Conservation (phyloP, 2,329 filamentous ascomycete genomes). For the Colletotrichum liriopes region DNA sequence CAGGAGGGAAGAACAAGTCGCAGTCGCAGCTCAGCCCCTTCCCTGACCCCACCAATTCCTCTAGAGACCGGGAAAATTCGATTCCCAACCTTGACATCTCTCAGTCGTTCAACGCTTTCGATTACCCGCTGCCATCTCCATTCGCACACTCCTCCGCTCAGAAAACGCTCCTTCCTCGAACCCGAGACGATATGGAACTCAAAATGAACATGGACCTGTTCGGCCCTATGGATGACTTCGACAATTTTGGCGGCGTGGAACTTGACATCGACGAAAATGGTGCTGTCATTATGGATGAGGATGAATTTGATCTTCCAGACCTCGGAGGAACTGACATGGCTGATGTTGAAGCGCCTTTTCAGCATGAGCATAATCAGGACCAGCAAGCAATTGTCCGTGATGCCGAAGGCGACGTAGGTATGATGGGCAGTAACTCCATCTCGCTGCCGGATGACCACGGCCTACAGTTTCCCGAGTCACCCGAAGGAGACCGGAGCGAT, state of each 20-base stretch:
- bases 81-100: conserved; percentile 52
- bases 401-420: background rate
- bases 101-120: conserved; percentile 48
- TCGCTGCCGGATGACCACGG: background rate
- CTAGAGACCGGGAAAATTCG: conserved; percentile 45
- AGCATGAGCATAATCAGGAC: conserved; percentile 23
- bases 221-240: conserved; percentile 56
- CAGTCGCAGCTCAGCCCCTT: conserved; percentile 63
- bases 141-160: conserved; percentile 49
- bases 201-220: conserved; percentile 50
- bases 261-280: conserved; percentile 68
- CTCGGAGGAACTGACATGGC: conserved; percentile 49
- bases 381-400: conserved; percentile 10
- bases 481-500: background rate
- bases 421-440: conserved; percentile 8
- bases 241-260: conserved; percentile 57
- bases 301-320: conserved; percentile 62
- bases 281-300: conserved; percentile 61
- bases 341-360: conserved; percentile 29
- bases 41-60: background rate
- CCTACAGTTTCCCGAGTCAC: background rate
- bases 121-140: conserved; percentile 53
- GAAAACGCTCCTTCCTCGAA: conserved; percentile 42
- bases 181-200: conserved; percentile 15
- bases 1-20: conserved; percentile 49